These are phyloP conservation scores for Metroxylon sagu DNA, from an alignment of 176 grass and related monocot species.

Conservation along the genomic window DNA sequence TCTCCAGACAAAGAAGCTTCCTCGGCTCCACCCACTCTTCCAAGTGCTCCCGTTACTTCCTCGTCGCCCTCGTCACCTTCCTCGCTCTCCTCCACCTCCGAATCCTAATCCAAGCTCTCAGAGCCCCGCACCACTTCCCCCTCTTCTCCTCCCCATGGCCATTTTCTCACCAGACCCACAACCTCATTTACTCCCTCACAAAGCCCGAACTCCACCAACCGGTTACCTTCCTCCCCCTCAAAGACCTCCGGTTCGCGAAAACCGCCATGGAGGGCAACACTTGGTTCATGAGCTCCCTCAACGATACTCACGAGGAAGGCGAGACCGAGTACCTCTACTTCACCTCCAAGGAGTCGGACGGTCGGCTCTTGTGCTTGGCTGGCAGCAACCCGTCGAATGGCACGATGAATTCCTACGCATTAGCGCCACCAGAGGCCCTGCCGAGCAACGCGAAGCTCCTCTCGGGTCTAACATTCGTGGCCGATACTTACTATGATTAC, in stretches of 20 bases:
- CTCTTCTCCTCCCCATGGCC: not conserved
- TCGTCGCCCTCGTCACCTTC: not conserved
- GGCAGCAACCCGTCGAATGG: not conserved
- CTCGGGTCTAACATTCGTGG: slow-evolving; percentile 1
- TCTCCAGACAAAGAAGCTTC: slow-evolving; percentile 2
- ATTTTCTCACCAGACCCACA: no score
- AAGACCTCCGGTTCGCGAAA: slow-evolving; percentile 1
- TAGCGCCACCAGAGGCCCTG: not conserved
- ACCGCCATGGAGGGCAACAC: slow-evolving; percentile 8
- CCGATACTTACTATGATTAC: slow-evolving; percentile 6
- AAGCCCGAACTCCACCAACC: no score
- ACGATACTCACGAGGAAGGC: slow-evolving; percentile 5
- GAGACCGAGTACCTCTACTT: slow-evolving; percentile 9
- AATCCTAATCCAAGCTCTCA: not conserved
- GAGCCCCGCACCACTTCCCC: not conserved
- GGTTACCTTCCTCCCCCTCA: slow-evolving; percentile 1
- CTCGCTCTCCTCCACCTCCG: slow-evolving; percentile 3
- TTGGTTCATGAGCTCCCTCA: slow-evolving; percentile 18
- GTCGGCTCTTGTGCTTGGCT: slow-evolving; percentile 1
- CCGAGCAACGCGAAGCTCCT: not conserved
- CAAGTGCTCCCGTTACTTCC: not conserved
- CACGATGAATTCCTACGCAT: slow-evolving; percentile 7
- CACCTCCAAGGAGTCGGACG: not conserved
- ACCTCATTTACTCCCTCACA: no score
- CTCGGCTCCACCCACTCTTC: not conserved